Evolutionary conservation across 495 filamentous ascomycete species (phyloP), one percentile per base, ranked within the genome.

Genomic region (Pyronema omphalodes): DNA sequence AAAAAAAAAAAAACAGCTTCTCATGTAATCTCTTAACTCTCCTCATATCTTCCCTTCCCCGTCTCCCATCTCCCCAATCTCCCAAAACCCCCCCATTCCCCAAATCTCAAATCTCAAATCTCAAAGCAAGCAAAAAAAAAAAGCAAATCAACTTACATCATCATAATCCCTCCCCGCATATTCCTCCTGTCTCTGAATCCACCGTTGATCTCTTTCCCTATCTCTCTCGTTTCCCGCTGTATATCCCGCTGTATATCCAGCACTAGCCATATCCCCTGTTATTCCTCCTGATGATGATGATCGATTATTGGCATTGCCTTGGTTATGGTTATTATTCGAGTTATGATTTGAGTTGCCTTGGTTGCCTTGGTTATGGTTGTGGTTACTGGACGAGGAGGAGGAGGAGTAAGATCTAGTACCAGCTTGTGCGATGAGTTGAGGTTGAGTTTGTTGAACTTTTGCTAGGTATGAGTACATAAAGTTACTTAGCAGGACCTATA

Each of bases 401-500:
- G n/a, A n/a, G n/a, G n/a, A n/a, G n/a, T 34, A 19, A 23, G 9
- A 14, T 17, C 46, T 49, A 23, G 19, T 14, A 7, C 6, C 7
- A 7, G 88, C 77, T 60, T 87, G 79, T n/a, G 65, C 59, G 8
- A 66, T 55, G 59, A 94, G 80, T 58, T 88, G 84, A 33, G 93
- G 91, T 65, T 96, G 91, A 82, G 95, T 94, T 58, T 91, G 85
- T 69, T 98, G 91, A 36, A 99, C 91, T 69, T 96, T 96, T 51
- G 89, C 93, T 58, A 99, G 76, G 67, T 99, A 99, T 34, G 85
- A 89, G 72, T 99, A 99, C 91, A 99, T 99, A 68, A 99, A 99
- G 62, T 99, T 99, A 69, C 88, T 95, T 60, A 99, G 80, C 51
- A 99, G 74, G 19, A 99, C 23, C 23, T 29, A 29, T 2, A 29